Base-by-base conservation (phyloP, 768 basidiomycete genomes). In the Lactifluus hygrophoroides region DNA sequence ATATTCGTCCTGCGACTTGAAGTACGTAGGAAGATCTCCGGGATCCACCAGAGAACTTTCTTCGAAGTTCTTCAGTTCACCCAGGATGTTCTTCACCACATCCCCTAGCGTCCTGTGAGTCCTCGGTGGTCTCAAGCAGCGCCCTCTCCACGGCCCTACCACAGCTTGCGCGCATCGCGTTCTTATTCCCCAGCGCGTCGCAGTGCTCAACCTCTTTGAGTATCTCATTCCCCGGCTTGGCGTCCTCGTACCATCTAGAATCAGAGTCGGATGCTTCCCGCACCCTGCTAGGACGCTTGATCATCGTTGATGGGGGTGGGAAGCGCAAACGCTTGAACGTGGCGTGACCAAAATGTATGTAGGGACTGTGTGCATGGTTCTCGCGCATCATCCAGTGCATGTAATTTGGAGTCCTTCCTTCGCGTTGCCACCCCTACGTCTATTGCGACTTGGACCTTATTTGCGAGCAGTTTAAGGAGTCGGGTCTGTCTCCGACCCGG, bases 11-110 rank as follows among this genome's bases (percentile, higher is more conserved):
- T n/a, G n/a, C n/a, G n/a, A n/a, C n/a, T n/a, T n/a, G n/a, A n/a
- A n/a, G n/a, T n/a, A 68, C 54, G 78, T 67, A 19, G 86, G 88
- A 88, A 34, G 40, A 87, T 70, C 70, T 90, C 88, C 32, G 89
- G 69, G 17, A 86, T 37, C 86, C 85, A 85, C 88, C 88, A 90
- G 1, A 74, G 6, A 21, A 66, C 68, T 21, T 70, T 69, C 5
- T 51, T 49, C 68, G n/a, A n/a, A n/a, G n/a, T n/a, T n/a, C n/a
- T 74, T 69, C 43, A 90, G 70, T 60, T 73, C 57, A 64, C 88
- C 86, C 61, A 81, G 72, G 2, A 84, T 61, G 1, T 77, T 80
- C 65, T 80, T 69, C n/a, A 80, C 42, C 21, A 75, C 75, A 50
- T 74, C 71, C 6, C 25, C 3, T n/a, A 19, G 21, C 37, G 19